Percentiles rank a stretch among this genome's conserved stretches.
phyloP scores from a whole-genome alignment of 257 asterid genomes.

The Solanum ossicruentum region DNA sequence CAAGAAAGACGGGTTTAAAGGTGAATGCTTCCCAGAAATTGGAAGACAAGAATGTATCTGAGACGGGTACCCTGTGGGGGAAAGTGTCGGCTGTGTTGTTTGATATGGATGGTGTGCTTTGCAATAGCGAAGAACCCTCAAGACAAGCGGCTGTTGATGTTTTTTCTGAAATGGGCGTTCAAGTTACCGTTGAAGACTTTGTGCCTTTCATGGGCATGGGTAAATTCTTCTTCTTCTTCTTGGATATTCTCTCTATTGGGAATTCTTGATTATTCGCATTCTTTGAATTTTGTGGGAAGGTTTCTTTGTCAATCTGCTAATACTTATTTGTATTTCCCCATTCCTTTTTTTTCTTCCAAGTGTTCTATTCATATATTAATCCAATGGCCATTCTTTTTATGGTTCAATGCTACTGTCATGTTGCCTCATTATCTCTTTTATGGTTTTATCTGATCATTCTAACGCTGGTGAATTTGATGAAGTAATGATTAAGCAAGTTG shows the following conservation, averaged over 20 bases:
- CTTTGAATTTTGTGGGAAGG: background rate
- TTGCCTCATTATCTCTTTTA: background rate
- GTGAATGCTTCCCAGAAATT: conserved; percentile 46
- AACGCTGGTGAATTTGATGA: background rate
- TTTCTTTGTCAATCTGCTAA: background rate
- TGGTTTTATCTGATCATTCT: background rate
- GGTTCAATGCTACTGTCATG: background rate
- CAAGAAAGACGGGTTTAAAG: conserved; percentile 7
- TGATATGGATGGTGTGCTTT: conserved; percentile 96
- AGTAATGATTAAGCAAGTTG: background rate
- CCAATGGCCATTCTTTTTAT: background rate
- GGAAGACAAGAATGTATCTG: conserved; percentile 45
- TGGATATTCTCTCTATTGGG: background rate
- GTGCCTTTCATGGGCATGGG: conserved; percentile 98
- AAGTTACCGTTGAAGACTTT: conserved; percentile 70
- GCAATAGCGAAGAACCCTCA: conserved; percentile 87
- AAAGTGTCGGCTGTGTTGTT: conserved; percentile 89
- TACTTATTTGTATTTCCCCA: background rate
- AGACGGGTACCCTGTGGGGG: conserved; percentile 50
- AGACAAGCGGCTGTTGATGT: conserved; percentile 88
- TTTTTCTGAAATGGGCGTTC: conserved; percentile 89
- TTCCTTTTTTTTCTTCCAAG: background rate
- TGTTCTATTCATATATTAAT: background rate
- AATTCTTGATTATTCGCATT: background rate
- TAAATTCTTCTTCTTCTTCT: background rate